Base-by-base conservation (phyloP, 371 early-diverging fungal genomes). In the Rhizomucor miehei region DNA sequence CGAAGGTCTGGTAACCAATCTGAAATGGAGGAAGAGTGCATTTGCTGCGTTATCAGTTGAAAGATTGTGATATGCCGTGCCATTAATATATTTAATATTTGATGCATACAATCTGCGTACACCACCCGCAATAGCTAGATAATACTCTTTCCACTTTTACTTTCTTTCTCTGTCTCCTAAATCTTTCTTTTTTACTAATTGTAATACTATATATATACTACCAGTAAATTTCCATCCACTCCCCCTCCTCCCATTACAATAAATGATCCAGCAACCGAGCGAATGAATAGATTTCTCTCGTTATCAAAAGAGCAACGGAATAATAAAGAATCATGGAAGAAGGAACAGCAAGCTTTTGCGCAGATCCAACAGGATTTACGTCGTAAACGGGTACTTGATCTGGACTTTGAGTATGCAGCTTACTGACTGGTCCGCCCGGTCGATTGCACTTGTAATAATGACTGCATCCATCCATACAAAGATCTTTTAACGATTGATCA, bases 381-480 rank as follows among this genome's bases (percentile, higher is more conserved):
- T 58, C 54, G 21, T 66, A 68, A 8, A 38, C 24, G 5, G 69
- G 69, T 11, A 38, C 37, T 21, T 57, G 24, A 40, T 62, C 35
- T 24, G 55, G 57, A 5, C 40, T 44, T 11, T 55, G 47, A 24
- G 62, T 57, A 47, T 49, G 52, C 11, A 65, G 54, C 6, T 49
- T 44, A 57, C 70, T 65, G 2, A 49, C 41, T 5, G 56, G 59
- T 40, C 64, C 57, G 11, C 71, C 66, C 12, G 66, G 64, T 39
- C 58, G 54, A 50, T 66, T 54, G 40, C 66, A 70, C 36, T 41
- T 55, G 36, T 54, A 70, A 47, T 70, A 70, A 3, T 40, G 21
- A 0, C 19, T 17, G 20, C 71, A 70, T 1, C 51, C 63, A 16
- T 60, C 36, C 3, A 38, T 44, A 25, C 71, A 70, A 2, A 70